phyloP scores from a whole-genome alignment of 2,329 filamentous ascomycete genomes.

The Pyrenochaeta sp. region DNA sequence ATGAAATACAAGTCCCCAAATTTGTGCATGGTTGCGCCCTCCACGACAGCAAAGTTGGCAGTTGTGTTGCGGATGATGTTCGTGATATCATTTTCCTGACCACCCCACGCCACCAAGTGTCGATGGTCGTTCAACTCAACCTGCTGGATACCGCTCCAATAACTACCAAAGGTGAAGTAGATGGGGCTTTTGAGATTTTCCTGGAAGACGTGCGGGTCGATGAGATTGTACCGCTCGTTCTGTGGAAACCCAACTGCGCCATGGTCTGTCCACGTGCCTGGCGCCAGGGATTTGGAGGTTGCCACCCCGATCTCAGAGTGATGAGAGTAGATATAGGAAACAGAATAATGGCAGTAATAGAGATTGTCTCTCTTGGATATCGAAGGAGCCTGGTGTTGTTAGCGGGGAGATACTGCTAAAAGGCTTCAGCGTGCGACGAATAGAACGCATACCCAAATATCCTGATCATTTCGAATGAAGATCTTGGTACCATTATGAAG shows the following conservation, averaged over 20 bases:
- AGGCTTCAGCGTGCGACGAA: background rate
- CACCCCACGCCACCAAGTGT: constrained; percentile 14
- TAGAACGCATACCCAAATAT: constrained; percentile 55
- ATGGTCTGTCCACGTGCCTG: constrained; percentile 67
- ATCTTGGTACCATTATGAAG: constrained; percentile 54
- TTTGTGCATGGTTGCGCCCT: constrained; percentile 64
- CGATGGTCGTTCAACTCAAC: constrained; percentile 53
- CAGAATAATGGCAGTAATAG: constrained; percentile 71
- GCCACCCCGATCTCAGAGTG: constrained; percentile 68
- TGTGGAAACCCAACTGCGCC: constrained; percentile 56
- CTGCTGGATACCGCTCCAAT: constrained; percentile 72
- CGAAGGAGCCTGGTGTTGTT: constrained; percentile 65
- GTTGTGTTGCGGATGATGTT: constrained; percentile 32
- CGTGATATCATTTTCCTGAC: constrained; percentile 7
- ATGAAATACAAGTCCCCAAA: constrained; percentile 65
- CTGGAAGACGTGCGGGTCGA: constrained; percentile 60
- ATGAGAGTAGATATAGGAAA: constrained; percentile 67
- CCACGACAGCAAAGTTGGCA: constrained; percentile 42
- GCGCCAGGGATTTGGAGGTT: constrained; percentile 57
- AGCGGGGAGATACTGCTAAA: background rate
- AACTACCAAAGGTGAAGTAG: constrained; percentile 70
- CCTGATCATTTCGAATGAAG: constrained; percentile 50
- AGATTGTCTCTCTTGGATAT: constrained; percentile 61
- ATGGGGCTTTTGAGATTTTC: constrained; percentile 39
- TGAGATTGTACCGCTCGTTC: constrained; percentile 53